phyloP scores from a whole-genome alignment of 2,329 filamentous ascomycete genomes.

The Aspergillus amoenus region DNA sequence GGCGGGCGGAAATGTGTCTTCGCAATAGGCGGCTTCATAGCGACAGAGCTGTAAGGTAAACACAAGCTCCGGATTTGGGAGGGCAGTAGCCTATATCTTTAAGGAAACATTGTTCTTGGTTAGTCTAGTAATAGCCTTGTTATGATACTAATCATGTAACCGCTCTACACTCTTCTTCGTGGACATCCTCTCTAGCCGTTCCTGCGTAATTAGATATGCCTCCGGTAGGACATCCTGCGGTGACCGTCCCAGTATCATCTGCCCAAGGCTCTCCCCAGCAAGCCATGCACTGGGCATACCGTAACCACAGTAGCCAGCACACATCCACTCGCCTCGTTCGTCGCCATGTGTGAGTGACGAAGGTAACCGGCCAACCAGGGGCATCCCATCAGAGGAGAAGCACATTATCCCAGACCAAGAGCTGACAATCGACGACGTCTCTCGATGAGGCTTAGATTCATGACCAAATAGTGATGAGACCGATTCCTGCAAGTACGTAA shows the following conservation, averaged over 20 bases:
- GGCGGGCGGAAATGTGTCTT: no score
- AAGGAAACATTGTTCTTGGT: no score
- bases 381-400: conserved; percentile 50
- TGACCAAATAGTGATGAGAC: conserved; percentile 24
- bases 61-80: no score
- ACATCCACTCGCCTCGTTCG: conserved; percentile 47
- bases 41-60: no score
- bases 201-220: no score
- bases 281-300: conserved; percentile 60
- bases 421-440: conserved; percentile 16
- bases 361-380: conserved; percentile 53
- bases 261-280: conserved; percentile 27
- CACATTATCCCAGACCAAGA: conserved; percentile 49
- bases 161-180: no score
- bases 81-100: no score
- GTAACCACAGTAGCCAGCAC: conserved; percentile 65
- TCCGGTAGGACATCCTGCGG: no score
- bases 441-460: not conserved
- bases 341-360: conserved; percentile 33
- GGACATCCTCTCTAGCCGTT: no score
- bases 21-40: no score
- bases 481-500: conserved; percentile 18
- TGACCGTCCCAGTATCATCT: conserved; percentile 27
- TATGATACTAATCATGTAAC: no score
- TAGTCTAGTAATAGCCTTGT: no score